phyloP scores from a whole-genome alignment of 352 stramenopile species.

The Stramenopiles sp. region DNA sequence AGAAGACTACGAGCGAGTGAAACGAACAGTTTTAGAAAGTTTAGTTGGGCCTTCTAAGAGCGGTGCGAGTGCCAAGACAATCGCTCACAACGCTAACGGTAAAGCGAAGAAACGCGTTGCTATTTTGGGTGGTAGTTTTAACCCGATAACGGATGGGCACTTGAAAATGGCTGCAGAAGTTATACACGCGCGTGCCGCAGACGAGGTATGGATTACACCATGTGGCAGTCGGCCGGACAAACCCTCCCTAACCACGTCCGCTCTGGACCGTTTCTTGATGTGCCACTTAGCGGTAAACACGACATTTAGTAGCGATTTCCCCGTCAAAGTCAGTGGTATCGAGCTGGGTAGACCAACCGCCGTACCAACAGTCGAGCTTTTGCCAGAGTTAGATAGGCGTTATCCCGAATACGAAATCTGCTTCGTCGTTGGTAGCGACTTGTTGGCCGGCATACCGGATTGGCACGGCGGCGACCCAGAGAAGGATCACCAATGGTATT shows the following conservation, averaged over 20 bases:
- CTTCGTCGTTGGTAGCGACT: conserved; percentile 8
- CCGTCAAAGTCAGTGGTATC: not conserved
- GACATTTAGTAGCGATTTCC: conserved; percentile 9
- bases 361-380: not conserved
- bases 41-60: not conserved
- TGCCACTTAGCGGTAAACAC: conserved; percentile 15
- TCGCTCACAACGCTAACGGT: not conserved
- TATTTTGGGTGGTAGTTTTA: conserved; percentile 16
- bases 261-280: conserved; percentile 2
- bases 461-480: not conserved
- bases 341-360: not conserved
- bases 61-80: not conserved
- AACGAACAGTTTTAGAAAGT: not conserved
- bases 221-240: conserved; percentile 15
- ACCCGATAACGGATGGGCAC: conserved; percentile 16
- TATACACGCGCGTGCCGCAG: not conserved
- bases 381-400: not conserved
- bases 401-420: conserved; percentile 7
- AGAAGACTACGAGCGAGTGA: not conserved
- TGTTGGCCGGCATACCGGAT: not conserved
- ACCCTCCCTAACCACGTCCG: not conserved
- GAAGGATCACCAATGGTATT: conserved; percentile 1
- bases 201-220: conserved; percentile 18
- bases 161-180: conserved; percentile 14
- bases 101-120: not conserved